Evolutionary conservation across 306 rosid species (phyloP).

Genomic region (Gleditsia sinensis): DNA sequence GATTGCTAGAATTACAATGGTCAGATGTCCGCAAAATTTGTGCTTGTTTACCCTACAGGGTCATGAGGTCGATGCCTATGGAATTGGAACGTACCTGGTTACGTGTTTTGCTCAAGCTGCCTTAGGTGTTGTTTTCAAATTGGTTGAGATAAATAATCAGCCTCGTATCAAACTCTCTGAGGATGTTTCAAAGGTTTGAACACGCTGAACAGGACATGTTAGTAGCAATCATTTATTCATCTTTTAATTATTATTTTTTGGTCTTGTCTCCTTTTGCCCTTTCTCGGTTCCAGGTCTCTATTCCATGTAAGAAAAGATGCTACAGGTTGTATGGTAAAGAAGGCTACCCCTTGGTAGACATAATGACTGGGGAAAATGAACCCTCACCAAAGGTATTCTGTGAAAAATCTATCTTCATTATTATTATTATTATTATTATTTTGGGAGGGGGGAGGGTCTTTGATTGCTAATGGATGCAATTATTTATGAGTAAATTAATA

Average conservation of each 20-base stretch:
- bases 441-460: not conserved
- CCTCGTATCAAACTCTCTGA: slow-evolving; percentile 99
- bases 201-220: slow-evolving; percentile 29
- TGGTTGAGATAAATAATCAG: slow-evolving; percentile 92
- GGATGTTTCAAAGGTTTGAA: slow-evolving; percentile 92
- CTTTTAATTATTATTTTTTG: slow-evolving; percentile 18
- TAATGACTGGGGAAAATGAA: slow-evolving; percentile 94
- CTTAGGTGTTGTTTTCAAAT: slow-evolving; percentile 96
- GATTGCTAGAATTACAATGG: not conserved
- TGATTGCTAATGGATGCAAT: not conserved
- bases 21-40: not conserved
- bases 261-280: slow-evolving; percentile 13
- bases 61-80: slow-evolving; percentile 96
- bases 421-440: not conserved
- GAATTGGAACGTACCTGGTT: slow-evolving; percentile 95
- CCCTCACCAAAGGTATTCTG: slow-evolving; percentile 86
- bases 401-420: not conserved
- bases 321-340: slow-evolving; percentile 92
- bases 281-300: slow-evolving; percentile 75
- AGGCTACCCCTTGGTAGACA: slow-evolving; percentile 92
- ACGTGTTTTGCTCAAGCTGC: slow-evolving; percentile 99
- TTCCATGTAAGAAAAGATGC: slow-evolving; percentile 87
- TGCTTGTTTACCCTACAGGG: slow-evolving; percentile 58
- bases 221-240: slow-evolving; percentile 1
- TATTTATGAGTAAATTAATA: no score